phyloP scores from a whole-genome alignment of 2,329 filamentous ascomycete species.

The Fusarium virguliforme region DNA sequence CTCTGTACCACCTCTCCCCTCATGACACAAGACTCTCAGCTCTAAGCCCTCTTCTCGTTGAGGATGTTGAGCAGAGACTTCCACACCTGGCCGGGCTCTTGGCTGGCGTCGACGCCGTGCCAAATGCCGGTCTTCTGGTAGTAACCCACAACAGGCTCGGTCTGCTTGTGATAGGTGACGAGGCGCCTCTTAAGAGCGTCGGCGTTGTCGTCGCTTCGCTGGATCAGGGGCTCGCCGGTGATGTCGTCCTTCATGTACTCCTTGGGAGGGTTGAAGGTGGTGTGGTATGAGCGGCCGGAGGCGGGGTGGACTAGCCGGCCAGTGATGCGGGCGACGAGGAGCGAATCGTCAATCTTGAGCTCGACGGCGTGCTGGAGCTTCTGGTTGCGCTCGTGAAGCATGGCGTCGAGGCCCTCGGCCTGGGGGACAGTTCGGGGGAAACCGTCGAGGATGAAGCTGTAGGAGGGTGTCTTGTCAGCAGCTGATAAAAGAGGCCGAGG shows the following conservation, averaged over 20 bases:
- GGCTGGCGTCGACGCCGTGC: slow-evolving; percentile 94
- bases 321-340: slow-evolving; percentile 96
- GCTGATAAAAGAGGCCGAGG: slow-evolving; percentile 20
- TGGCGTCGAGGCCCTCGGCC: slow-evolving; percentile 93
- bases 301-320: slow-evolving; percentile 96
- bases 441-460: slow-evolving; percentile 97
- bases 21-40: slow-evolving; percentile 47
- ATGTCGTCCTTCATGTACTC: slow-evolving; percentile 94
- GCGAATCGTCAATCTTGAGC: slow-evolving; percentile 94
- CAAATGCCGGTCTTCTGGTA: slow-evolving; percentile 99
- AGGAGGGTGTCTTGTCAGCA: slow-evolving; percentile 40
- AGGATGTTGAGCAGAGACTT: slow-evolving; percentile 91
- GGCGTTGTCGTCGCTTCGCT: slow-evolving; percentile 97
- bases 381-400: slow-evolving; percentile 85
- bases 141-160: slow-evolving; percentile 91
- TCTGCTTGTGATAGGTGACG: slow-evolving; percentile 94
- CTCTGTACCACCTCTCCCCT: background rate
- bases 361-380: slow-evolving; percentile 95
- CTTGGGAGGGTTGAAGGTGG: slow-evolving; percentile 99
- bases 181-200: slow-evolving; percentile 96
- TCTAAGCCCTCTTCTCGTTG: slow-evolving; percentile 62
- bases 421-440: slow-evolving; percentile 98
- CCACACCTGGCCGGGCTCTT: slow-evolving; percentile 97
- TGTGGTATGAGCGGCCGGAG: slow-evolving; percentile 97
- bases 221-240: slow-evolving; percentile 95